Evolutionary conservation across 352 stramenopile genomes (phyloP).

Genomic region (Phytophthora melonis): DNA sequence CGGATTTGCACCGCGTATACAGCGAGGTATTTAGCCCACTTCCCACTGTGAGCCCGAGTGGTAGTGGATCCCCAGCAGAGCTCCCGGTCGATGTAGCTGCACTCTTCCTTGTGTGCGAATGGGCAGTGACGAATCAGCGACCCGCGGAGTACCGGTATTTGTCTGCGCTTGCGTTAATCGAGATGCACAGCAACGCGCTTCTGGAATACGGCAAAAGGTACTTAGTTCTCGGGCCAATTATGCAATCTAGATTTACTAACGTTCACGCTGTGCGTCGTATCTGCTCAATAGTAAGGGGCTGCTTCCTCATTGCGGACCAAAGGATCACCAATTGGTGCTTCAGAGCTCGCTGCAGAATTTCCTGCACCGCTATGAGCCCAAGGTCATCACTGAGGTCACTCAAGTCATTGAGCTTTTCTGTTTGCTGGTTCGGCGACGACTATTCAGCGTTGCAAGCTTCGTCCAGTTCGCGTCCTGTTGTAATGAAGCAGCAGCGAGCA

Average conservation of each 20-base stretch:
- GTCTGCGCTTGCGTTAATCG: constrained; percentile 77
- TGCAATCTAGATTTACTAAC: constrained; percentile 5
- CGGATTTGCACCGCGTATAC: constrained; percentile 78
- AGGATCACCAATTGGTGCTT: constrained; percentile 75
- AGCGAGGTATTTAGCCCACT: constrained; percentile 76
- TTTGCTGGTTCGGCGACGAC: constrained; percentile 71
- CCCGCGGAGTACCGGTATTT: constrained; percentile 87
- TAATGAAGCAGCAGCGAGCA: constrained; percentile 52
- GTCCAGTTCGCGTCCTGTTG: constrained; percentile 73
- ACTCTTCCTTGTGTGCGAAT: constrained; percentile 84
- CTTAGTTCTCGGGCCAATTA: constrained; percentile 13
- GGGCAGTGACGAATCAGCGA: constrained; percentile 83
- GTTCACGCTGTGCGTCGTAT: constrained; percentile 11
- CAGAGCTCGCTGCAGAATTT: constrained; percentile 83
- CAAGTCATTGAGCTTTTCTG: constrained; percentile 88
- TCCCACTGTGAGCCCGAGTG: constrained; percentile 32
- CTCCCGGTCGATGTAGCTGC: constrained; percentile 76
- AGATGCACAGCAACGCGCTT: constrained; percentile 82
- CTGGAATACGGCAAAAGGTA: constrained; percentile 70
- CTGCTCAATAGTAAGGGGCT: constrained; percentile 50
- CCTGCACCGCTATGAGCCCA: constrained; percentile 78
- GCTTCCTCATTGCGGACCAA: constrained; percentile 44
- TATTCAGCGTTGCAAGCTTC: constrained; percentile 81
- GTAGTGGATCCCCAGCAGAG: constrained; percentile 32
- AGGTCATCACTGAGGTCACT: constrained; percentile 78